Percentiles rank a stretch among this genome's conserved stretches.
Evolutionary conservation across 1,139 yeast genomes (phyloP).

Genomic region (Candida sp.): DNA sequence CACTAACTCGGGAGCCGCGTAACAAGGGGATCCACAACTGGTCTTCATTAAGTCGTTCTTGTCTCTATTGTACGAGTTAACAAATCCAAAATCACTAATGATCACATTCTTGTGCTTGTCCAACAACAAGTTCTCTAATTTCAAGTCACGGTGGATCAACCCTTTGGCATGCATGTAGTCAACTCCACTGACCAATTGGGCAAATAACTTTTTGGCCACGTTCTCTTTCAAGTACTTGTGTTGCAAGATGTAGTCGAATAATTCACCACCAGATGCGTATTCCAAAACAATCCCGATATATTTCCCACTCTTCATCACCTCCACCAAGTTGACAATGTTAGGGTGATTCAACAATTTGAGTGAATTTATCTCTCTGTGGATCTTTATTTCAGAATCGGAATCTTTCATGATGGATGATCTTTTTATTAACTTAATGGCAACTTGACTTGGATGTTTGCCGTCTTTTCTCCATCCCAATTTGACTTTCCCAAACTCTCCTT

Average conservation of each 20-base stretch:
- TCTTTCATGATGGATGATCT: constrained; percentile 86
- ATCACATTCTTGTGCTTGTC: constrained; percentile 83
- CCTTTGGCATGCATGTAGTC: constrained; percentile 89
- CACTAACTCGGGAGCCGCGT: constrained; percentile 98
- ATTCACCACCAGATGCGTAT: constrained; percentile 97
- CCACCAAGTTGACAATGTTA: constrained; percentile 89
- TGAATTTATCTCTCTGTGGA: constrained; percentile 93
- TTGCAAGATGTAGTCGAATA: constrained; percentile 89
- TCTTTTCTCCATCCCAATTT: constrained; percentile 96
- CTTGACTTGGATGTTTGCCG: constrained; percentile 79
- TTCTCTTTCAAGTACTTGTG: constrained; percentile 87
- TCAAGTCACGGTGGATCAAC: constrained; percentile 80
- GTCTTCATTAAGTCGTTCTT: constrained; percentile 88
- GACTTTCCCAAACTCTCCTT: constrained; percentile 98
- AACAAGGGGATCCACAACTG: constrained; percentile 97
- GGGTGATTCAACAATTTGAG: constrained; percentile 88
- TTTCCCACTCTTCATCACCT: constrained; percentile 92
- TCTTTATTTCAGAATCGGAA: constrained; percentile 84
- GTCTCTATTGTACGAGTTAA: constrained; percentile 75
- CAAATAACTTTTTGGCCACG: constrained; percentile 85
- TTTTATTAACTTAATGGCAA: constrained; percentile 91
- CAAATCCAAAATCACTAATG: constrained; percentile 89
- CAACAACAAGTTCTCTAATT: constrained; percentile 70
- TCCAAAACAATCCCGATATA: constrained; percentile 96
- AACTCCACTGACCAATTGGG: constrained; percentile 94